Evolutionary conservation across 2,329 filamentous ascomycete species (phyloP).

Genomic region (Pestalotiopsis sp.): DNA sequence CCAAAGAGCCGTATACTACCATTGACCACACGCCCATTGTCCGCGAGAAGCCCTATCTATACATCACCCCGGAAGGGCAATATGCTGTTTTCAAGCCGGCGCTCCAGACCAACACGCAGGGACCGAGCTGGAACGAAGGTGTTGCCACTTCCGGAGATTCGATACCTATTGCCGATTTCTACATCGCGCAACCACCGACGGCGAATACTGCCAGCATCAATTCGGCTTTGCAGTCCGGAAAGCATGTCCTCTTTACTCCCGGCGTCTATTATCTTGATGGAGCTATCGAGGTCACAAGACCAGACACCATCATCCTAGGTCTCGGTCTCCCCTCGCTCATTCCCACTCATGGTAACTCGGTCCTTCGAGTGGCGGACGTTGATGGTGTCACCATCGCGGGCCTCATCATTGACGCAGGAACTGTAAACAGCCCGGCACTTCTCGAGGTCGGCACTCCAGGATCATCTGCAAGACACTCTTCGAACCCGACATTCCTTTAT

Average conservation of each 20-base stretch:
- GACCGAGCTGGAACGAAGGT: conserved; percentile 28
- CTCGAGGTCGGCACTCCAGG: conserved; percentile 30
- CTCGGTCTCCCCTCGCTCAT: conserved; percentile 33
- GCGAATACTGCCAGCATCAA: conserved; percentile 29
- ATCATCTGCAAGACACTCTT: conserved; percentile 21
- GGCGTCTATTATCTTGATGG: conserved; percentile 33
- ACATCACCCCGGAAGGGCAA: conserved; percentile 22
- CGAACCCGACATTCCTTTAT: conserved; percentile 34
- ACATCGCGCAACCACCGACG: conserved; percentile 26
- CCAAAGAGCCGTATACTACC: conserved; percentile 31
- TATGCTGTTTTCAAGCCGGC: conserved; percentile 33
- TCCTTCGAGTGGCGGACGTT: conserved; percentile 29
- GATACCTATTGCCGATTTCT: conserved; percentile 30
- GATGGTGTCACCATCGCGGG: conserved; percentile 33
- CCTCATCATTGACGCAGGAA: conserved; percentile 33
- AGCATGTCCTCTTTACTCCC: conserved; percentile 33
- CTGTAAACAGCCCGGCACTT: conserved; percentile 26
- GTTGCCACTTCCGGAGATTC: conserved; percentile 29
- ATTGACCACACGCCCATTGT: conserved; percentile 30
- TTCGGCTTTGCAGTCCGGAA: conserved; percentile 27
- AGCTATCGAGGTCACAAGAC: conserved; percentile 24
- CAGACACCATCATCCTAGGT: conserved; percentile 32
- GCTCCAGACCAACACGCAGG: conserved; percentile 27
- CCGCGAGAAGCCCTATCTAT: conserved; percentile 35
- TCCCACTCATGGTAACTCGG: conserved; percentile 26